These are phyloP conservation scores for Chloromonas sp. DNA, from an alignment of 163 green algal genomes.

Conservation along the genomic window DNA sequence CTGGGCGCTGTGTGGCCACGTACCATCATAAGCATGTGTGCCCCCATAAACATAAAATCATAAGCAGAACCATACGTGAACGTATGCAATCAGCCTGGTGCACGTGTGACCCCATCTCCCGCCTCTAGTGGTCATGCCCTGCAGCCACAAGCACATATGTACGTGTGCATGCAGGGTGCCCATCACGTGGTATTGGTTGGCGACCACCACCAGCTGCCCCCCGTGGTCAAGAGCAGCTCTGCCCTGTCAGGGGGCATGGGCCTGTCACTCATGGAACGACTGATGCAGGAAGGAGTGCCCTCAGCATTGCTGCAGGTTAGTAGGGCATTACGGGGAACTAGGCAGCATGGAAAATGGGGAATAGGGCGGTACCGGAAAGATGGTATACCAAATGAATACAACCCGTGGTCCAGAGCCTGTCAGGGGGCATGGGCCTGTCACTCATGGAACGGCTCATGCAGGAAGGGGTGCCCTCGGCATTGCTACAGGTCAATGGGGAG, in stretches of 20 bases:
- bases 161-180: slow-evolving; percentile 4
- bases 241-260: slow-evolving; percentile 32
- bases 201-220: slow-evolving; percentile 83
- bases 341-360: too few relatives aligned
- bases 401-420: too few relatives aligned
- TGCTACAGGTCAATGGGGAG: slow-evolving; percentile 51
- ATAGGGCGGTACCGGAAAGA: too few relatives aligned
- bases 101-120: too few relatives aligned
- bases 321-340: too few relatives aligned
- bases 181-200: slow-evolving; percentile 73
- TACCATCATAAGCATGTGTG: too few relatives aligned
- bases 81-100: too few relatives aligned
- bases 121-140: too few relatives aligned
- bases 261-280: slow-evolving; percentile 59
- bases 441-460: slow-evolving; percentile 73
- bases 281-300: slow-evolving; percentile 74
- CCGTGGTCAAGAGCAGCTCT: slow-evolving; percentile 64
- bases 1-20: too few relatives aligned
- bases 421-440: slow-evolving; percentile 34
- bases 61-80: too few relatives aligned
- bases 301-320: slow-evolving; percentile 32
- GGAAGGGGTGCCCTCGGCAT: slow-evolving; percentile 70
- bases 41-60: too few relatives aligned
- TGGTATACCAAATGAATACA: too few relatives aligned
- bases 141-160: neutral